phyloP scores from a whole-genome alignment of 495 filamentous ascomycete genomes.

The Astrocystis sublimbata region DNA sequence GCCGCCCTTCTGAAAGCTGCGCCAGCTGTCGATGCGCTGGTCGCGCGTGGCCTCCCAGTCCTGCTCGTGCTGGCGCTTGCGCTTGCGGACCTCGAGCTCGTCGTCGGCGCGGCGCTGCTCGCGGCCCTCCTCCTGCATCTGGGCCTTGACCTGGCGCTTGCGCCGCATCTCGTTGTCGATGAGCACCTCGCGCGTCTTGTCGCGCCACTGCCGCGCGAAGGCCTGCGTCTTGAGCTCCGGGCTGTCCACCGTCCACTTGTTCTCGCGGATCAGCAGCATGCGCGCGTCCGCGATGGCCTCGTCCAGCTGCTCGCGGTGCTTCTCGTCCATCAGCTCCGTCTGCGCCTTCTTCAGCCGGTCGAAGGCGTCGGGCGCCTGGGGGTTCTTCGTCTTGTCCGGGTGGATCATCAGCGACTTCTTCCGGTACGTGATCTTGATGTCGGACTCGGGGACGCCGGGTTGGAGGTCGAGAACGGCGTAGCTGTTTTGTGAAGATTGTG shows the following conservation, averaged over 20 bases:
- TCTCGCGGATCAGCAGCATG: conserved; percentile 88
- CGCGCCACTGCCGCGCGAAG: conserved; percentile 81
- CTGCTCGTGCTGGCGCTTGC: conserved; percentile 89
- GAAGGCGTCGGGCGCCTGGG: conserved; percentile 89
- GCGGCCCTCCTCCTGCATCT: conserved; percentile 94
- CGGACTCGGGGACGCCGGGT: conserved; percentile 90
- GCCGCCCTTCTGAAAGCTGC: conserved; percentile 81
- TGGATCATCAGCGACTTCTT: conserved; percentile 97
- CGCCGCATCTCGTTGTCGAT: conserved; percentile 88
- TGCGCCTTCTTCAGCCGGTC: conserved; percentile 96
- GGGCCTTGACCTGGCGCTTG: conserved; percentile 83
- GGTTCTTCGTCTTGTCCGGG: conserved; percentile 95
- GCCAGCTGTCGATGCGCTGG: conserved; percentile 89
- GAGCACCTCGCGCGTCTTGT: conserved; percentile 89
- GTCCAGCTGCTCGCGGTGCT: conserved; percentile 80
- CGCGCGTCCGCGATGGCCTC: conserved; percentile 95
- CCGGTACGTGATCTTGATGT: conserved; percentile 93
- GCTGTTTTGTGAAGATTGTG: conserved; percentile 51
- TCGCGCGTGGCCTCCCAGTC: conserved; percentile 94
- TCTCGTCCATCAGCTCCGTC: conserved; percentile 88
- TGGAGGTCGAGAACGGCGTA: conserved; percentile 96
- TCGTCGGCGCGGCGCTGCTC: conserved; percentile 86
- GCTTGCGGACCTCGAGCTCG: conserved; percentile 81
- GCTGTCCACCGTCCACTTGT: conserved; percentile 87
- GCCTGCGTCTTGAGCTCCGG: conserved; percentile 79